A percentile compares a stretch with the other conserved stretches of the same genome.
phyloP scores from a whole-genome alignment of 495 filamentous ascomycete genomes.

The Cercophora newfieldiana region DNA sequence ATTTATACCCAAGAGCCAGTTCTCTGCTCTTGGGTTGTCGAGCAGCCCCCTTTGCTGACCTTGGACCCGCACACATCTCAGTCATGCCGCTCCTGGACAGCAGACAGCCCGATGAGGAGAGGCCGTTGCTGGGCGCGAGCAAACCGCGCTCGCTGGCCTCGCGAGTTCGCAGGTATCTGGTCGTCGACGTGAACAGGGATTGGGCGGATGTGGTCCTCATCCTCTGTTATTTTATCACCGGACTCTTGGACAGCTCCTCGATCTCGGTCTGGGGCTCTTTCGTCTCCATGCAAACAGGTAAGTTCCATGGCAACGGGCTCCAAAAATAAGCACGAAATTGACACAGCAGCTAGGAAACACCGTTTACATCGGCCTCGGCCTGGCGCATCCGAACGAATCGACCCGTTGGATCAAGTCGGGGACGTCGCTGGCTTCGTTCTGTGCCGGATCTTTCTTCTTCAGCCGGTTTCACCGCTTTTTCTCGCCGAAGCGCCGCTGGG shows the following conservation, averaged over 20 bases:
- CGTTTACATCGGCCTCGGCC: conserved; percentile 69
- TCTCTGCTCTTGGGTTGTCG: not conserved
- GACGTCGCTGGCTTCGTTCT: conserved; percentile 65
- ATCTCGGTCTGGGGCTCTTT: conserved; percentile 75
- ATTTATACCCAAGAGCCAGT: conserved; percentile 2
- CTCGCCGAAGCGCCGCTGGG: conserved; percentile 58
- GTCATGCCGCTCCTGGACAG: conserved; percentile 3
- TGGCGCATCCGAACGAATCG: conserved; percentile 53
- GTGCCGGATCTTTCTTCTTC: conserved; percentile 65
- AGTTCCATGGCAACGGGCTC: not conserved
- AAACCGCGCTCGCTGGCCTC: conserved; percentile 16
- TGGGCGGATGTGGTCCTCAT: conserved; percentile 64
- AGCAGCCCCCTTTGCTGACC: conserved; percentile 9
- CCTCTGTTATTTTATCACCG: conserved; percentile 70
- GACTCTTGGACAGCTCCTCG: conserved; percentile 69
- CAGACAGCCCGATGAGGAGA: conserved; percentile 36
- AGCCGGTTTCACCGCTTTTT: conserved; percentile 60
- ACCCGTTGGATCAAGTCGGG: conserved; percentile 67
- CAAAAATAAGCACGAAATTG: not conserved
- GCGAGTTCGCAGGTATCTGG: conserved; percentile 45
- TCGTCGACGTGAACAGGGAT: conserved; percentile 50
- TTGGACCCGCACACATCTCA: conserved; percentile 19
- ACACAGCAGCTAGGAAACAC: conserved; percentile 55
- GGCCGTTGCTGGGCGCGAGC: conserved; percentile 37
- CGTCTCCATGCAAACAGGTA: conserved; percentile 76